Evolutionary conservation across 2,329 filamentous ascomycete species (phyloP), one percentile per base, ranked within the genome.

Genomic region (Beauveria sp.): DNA sequence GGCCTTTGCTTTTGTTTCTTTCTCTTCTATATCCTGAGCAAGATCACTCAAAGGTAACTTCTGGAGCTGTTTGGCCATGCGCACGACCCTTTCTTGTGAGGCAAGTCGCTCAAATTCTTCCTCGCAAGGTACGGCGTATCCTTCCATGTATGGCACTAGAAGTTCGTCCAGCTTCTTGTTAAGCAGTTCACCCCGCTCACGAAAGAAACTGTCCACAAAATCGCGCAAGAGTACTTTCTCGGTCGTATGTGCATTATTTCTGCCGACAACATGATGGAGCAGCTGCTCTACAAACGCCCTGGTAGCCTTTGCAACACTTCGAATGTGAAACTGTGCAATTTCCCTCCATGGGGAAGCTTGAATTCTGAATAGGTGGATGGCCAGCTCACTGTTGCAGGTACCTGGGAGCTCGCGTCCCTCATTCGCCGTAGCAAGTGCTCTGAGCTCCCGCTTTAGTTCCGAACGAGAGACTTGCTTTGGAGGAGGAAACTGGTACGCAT

Each of bases 371-470:
- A 80, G 64, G 37, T 73, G 67, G 3, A 48, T 26, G 46, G 20
- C 46, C 76, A 79, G 67, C 0, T 72, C 68, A 16, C 67, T 67
- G 44, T 75, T 79, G 0, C 71, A 66, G 0, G 69, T 69, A 0
- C 76, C 76, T 0, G 76, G 74, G 22, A 79, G 73, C 52, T 78
- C 75, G 1, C 62, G 69, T 1, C 77, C 77, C 59, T 75, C 76
- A 40, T 77, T 77, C 0, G 61, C 64, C 0, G 72, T 70, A 2
- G 73, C 75, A n/a, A 34, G 37, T 6, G n/a, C 34, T 55, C 53
- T 50, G 12, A 62, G 34, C 48, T 26, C 20, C 14, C 5, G 9
- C 3, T 48, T 48, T 10, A 48, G 24, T 12, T 22, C 46, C 46
- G 9, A 26, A 28, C 28, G 40, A 30, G 26, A 30, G 16, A 30